phyloP scores from a whole-genome alignment of 2,329 filamentous ascomycete genomes.

The Cladophialophora carrionii region DNA sequence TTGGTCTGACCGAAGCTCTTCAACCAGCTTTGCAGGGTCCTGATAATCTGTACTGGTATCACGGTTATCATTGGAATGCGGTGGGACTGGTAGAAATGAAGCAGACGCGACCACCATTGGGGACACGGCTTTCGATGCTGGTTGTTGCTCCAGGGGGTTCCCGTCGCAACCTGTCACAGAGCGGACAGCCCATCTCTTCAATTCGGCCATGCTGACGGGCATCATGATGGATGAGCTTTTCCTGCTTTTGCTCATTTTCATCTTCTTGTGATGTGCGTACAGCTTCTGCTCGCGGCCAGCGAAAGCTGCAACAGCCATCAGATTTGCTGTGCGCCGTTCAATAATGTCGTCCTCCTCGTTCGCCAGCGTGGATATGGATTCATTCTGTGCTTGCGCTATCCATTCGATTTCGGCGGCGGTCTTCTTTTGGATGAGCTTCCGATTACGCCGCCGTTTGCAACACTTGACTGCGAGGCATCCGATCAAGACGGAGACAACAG shows the following conservation, averaged over 20 bases:
- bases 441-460: slow-evolving; percentile 11
- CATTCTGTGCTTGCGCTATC: neutral
- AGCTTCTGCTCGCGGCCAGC: slow-evolving; percentile 4
- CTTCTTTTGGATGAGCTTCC: slow-evolving; percentile 11
- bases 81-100: neutral
- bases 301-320: slow-evolving; percentile 11
- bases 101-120: neutral
- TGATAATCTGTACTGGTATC: slow-evolving; percentile 22
- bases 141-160: neutral
- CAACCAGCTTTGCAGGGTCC: slow-evolving; percentile 10
- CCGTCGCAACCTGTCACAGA: slow-evolving; percentile 8
- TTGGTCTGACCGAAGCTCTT: slow-evolving; percentile 7
- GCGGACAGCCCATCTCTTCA: slow-evolving; percentile 14
- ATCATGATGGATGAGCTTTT: slow-evolving; percentile 14
- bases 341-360: slow-evolving; percentile 13
- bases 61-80: neutral
- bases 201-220: slow-evolving; percentile 8
- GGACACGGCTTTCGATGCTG: neutral
- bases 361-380: slow-evolving; percentile 2
- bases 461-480: slow-evolving; percentile 14
- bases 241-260: slow-evolving; percentile 5
- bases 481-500: slow-evolving; percentile 6
- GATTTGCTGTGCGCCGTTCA: slow-evolving; percentile 9
- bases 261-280: slow-evolving; percentile 6
- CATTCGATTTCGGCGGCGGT: neutral